These are phyloP conservation scores for Leptodontidium sp. DNA, from an alignment of 2,329 filamentous ascomycete species.

Conservation along the genomic window DNA sequence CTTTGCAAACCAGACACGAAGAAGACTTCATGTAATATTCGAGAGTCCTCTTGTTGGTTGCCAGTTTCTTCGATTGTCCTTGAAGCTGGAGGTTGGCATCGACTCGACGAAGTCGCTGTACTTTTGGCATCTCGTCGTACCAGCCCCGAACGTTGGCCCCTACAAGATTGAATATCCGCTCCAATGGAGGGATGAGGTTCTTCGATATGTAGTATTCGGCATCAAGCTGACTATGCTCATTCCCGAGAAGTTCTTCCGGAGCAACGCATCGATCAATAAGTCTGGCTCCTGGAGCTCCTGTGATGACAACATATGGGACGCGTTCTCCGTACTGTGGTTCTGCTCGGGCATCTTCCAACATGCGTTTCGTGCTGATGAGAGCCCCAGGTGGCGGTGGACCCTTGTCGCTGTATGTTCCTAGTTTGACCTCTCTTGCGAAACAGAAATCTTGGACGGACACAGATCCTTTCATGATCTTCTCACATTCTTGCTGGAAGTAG, in stretches of 20 bases:
- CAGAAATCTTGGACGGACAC: constrained; percentile 96
- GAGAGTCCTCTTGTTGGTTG: constrained; percentile 69
- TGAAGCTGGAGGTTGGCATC: constrained; percentile 41
- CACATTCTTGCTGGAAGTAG: constrained; percentile 90
- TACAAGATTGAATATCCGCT: constrained; percentile 95
- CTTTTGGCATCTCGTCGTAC: constrained; percentile 97
- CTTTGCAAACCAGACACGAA: constrained; percentile 77
- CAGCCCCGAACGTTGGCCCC: constrained; percentile 89
- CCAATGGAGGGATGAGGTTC: constrained; percentile 92
- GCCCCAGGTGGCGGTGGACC: constrained; percentile 86
- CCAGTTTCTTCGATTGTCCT: constrained; percentile 51
- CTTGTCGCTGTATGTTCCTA: constrained; percentile 86
- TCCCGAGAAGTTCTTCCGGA: constrained; percentile 81
- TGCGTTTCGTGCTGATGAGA: constrained; percentile 83
- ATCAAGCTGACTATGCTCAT: constrained; percentile 82
- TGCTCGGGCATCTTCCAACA: constrained; percentile 84
- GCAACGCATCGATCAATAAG: constrained; percentile 90
- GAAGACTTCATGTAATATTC: constrained; percentile 90
- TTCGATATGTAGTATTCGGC: constrained; percentile 97
- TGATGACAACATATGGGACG: constrained; percentile 92
- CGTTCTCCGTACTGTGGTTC: constrained; percentile 96
- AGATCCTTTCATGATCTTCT: constrained; percentile 88
- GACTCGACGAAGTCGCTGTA: constrained; percentile 73
- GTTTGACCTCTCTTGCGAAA: constrained; percentile 89
- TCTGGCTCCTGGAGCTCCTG: constrained; percentile 84